These are phyloP conservation scores for Cyclotella baltica DNA, from an alignment of 108 stramenopile genomes.

Conservation along the genomic window DNA sequence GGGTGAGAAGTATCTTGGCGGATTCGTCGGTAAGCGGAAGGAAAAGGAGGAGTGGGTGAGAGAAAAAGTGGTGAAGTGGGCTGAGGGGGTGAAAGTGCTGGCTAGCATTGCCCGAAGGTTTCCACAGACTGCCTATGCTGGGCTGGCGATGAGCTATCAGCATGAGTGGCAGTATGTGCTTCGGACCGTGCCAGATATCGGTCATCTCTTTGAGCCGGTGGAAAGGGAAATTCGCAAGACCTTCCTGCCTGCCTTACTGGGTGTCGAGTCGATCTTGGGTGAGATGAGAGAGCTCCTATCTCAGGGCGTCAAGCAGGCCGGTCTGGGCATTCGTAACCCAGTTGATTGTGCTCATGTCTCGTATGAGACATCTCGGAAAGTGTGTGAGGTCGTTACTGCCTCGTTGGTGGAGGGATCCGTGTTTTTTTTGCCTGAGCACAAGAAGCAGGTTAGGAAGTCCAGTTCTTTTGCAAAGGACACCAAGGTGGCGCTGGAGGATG, in stretches of 20 bases:
- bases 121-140: conserved; percentile 36
- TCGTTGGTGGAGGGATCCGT: neutral
- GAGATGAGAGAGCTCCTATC: neutral
- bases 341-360: neutral
- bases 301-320: neutral
- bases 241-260: conserved; percentile 25
- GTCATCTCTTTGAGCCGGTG: neutral
- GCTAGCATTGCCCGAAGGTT: conserved; percentile 14
- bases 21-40: conserved; percentile 16
- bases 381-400: neutral
- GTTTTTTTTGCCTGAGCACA: neutral
- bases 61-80: conserved; percentile 16
- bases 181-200: conserved; percentile 14
- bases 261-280: neutral
- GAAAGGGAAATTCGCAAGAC: conserved; percentile 6
- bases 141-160: conserved; percentile 17
- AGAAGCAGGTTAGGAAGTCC: too few species aligned
- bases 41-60: conserved; percentile 15
- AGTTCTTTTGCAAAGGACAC: too few species aligned
- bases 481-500: too few species aligned
- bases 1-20: conserved; percentile 29
- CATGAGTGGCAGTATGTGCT: conserved; percentile 27
- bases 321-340: neutral
- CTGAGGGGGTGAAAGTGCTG: neutral
- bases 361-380: neutral